These are phyloP conservation scores for Hypoxylon sp. DNA, from an alignment of 2,329 filamentous ascomycete genomes.

Conservation along the genomic window DNA sequence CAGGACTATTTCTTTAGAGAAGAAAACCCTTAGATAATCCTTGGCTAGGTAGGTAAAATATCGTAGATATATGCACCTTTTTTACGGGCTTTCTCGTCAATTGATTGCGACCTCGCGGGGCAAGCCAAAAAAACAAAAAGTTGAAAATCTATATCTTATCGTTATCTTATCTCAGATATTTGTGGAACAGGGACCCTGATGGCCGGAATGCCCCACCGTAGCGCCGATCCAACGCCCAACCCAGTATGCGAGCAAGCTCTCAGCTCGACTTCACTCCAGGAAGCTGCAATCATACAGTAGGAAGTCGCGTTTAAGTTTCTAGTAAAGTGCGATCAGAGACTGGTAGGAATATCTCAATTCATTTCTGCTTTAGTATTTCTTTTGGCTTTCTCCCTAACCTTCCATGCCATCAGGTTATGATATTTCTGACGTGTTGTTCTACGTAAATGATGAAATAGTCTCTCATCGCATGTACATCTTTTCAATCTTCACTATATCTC, in stretches of 20 bases:
- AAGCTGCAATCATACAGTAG: background rate
- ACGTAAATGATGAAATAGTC: background rate
- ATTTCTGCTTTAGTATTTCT: background rate
- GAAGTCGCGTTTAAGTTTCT: background rate
- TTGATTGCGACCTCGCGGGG: conserved; percentile 41
- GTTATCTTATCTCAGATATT: conserved; percentile 47
- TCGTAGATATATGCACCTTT: background rate
- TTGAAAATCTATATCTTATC: conserved; percentile 40
- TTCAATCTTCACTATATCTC: background rate
- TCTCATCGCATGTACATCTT: conserved; percentile 3
- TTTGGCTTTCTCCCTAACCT: background rate
- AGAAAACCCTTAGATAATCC: background rate
- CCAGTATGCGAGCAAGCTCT: background rate
- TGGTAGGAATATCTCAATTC: background rate
- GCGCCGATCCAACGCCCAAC: background rate
- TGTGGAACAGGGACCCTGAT: conserved; percentile 20
- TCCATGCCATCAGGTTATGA: background rate
- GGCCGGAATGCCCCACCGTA: conserved; percentile 9
- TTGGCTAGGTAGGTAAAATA: background rate
- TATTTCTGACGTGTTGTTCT: background rate
- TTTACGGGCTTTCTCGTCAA: conserved; percentile 16
- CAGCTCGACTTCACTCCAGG: background rate
- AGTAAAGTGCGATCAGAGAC: background rate
- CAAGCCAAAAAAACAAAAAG: conserved; percentile 45
- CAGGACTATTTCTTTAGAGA: background rate